Conservation (phyloP, 2,329 filamentous ascomycete species). For the Fusarium torulosum region DNA sequence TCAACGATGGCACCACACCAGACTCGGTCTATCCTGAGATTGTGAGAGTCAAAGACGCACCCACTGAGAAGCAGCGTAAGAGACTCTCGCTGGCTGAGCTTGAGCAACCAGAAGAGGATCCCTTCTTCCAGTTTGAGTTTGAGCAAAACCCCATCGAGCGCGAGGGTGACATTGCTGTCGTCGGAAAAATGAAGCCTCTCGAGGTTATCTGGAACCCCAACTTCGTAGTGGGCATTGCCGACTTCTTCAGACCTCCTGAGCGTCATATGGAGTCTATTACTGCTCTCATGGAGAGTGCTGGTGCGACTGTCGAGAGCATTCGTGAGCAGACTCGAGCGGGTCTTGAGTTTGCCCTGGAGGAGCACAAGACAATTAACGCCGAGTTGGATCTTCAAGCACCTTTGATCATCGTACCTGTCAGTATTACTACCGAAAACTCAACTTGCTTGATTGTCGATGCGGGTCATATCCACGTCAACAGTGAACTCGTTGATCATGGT, state of each 20-base stretch:
- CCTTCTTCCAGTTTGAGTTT: conserved; percentile 91
- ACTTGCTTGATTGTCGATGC: conserved; percentile 95
- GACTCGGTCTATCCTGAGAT: conserved; percentile 95
- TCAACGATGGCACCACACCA: conserved; percentile 95
- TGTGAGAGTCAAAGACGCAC: conserved; percentile 91
- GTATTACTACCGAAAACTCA: conserved; percentile 82
- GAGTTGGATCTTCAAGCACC: conserved; percentile 96
- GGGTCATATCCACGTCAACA: conserved; percentile 93
- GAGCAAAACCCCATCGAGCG: conserved; percentile 96
- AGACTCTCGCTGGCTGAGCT: conserved; percentile 67
- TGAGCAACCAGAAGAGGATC: conserved; percentile 69
- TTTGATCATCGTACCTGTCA: conserved; percentile 95
- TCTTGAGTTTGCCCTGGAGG: conserved; percentile 94
- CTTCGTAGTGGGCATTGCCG: conserved; percentile 89
- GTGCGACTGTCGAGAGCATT: conserved; percentile 93
- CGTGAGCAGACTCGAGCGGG: conserved; percentile 96
- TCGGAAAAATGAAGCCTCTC: conserved; percentile 91
- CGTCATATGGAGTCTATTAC: conserved; percentile 98
- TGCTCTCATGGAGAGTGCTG: conserved; percentile 94
- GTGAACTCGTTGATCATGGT: conserved; percentile 91
- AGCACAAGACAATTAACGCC: conserved; percentile 98
- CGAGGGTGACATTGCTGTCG: conserved; percentile 90
- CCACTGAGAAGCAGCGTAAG: conserved; percentile 61
- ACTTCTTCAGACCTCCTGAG: conserved; percentile 97
- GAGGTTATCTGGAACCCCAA: conserved; percentile 98